Conservation (phyloP, 352 stramenopile species). For the Halophytophthora batemanensis region DNA sequence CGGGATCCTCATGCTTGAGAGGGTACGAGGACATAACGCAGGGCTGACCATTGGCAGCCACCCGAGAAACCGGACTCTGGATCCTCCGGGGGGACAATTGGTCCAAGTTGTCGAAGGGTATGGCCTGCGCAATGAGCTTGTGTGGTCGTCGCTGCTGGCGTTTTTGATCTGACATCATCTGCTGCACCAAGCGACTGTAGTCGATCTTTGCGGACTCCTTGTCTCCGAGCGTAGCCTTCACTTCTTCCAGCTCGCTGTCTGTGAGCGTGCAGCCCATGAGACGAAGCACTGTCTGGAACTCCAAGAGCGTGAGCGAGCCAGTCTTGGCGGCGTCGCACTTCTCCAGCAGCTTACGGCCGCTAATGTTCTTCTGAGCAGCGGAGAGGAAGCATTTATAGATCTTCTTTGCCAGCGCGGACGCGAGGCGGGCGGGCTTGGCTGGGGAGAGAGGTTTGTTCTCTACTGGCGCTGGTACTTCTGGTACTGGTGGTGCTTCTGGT, state of each 20-base stretch:
- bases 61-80: slow-evolving; percentile 13
- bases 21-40: slow-evolving; percentile 1
- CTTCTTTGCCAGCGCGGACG: slow-evolving; percentile 44
- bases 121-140: slow-evolving; percentile 7
- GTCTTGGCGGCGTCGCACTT: slow-evolving; percentile 59
- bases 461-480: slow-evolving; percentile 12
- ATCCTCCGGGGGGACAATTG: slow-evolving; percentile 8
- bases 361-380: slow-evolving; percentile 75
- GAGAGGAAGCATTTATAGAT: slow-evolving; percentile 63
- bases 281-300: slow-evolving; percentile 76
- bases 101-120: slow-evolving; percentile 10
- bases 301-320: slow-evolving; percentile 52
- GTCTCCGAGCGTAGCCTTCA: slow-evolving; percentile 50
- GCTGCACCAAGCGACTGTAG: slow-evolving; percentile 45
- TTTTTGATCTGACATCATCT: slow-evolving; percentile 32
- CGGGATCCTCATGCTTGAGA: slow-evolving; percentile 2
- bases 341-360: slow-evolving; percentile 63
- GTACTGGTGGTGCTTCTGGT: neutral
- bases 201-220: slow-evolving; percentile 39
- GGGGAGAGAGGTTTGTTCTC: slow-evolving; percentile 22
- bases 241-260: slow-evolving; percentile 42
- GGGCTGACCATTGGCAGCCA: slow-evolving; percentile 6
- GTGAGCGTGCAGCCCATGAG: slow-evolving; percentile 67
- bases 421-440: slow-evolving; percentile 12
- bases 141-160: slow-evolving; percentile 23